Conservation (phyloP, 495 filamentous ascomycete species). For the Penicillium daleae region DNA sequence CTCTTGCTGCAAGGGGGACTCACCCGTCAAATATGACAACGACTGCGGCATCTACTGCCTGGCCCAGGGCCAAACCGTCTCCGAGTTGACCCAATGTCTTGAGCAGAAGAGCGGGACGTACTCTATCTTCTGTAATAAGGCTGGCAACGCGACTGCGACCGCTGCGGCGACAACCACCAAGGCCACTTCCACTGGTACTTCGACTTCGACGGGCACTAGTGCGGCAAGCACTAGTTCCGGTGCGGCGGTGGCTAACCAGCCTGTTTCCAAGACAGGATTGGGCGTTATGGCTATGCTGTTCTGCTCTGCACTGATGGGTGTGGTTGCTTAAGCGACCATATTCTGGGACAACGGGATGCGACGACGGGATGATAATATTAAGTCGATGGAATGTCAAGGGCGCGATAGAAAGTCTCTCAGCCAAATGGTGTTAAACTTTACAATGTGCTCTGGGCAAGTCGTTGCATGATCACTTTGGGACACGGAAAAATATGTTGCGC, state of each 20-base stretch:
- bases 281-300: slow-evolving; percentile 45
- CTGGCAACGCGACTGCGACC: slow-evolving; percentile 46
- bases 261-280: slow-evolving; percentile 39
- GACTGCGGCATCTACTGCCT: slow-evolving; percentile 57
- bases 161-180: slow-evolving; percentile 30
- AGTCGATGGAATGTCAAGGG: no score
- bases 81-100: slow-evolving; percentile 41
- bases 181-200: slow-evolving; percentile 22
- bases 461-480: neutral
- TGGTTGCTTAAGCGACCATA: slow-evolving; percentile 23
- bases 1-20: slow-evolving; percentile 48
- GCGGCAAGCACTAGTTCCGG: slow-evolving; percentile 31
- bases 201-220: slow-evolving; percentile 28
- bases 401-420: no score
- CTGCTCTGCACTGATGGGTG: slow-evolving; percentile 37
- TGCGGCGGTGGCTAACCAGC: slow-evolving; percentile 21
- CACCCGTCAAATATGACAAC: slow-evolving; percentile 47
- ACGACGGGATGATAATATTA: neutral
- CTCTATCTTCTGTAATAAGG: slow-evolving; percentile 44
- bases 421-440: no score
- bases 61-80: slow-evolving; percentile 46
- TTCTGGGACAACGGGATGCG: neutral
- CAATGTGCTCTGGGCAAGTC: no score
- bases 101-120: slow-evolving; percentile 34
- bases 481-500: neutral